phyloP scores from a whole-genome alignment of 345 rosid genomes.

The thale cress (Arabidopsis thaliana) region DNA sequence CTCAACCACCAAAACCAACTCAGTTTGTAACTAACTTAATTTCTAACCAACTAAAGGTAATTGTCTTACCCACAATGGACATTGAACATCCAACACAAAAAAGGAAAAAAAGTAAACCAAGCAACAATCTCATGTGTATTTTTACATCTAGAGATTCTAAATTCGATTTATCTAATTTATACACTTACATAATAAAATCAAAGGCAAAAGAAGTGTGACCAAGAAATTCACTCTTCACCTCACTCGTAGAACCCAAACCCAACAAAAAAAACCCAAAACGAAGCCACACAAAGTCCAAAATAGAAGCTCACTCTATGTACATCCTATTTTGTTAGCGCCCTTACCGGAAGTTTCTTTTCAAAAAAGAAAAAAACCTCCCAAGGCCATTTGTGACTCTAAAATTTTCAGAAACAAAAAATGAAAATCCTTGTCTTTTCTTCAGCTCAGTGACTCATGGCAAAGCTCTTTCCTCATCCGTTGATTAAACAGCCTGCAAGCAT shows the following conservation, averaged over 20 bases:
- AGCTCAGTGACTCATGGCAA: slow-evolving; percentile 53
- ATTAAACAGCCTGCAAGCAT: slow-evolving; percentile 87
- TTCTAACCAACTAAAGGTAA: slow-evolving; percentile 16
- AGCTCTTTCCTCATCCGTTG: slow-evolving; percentile 90
- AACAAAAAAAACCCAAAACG: background rate
- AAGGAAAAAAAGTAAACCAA: background rate
- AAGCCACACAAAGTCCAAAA: slow-evolving; percentile 36
- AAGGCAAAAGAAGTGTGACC: slow-evolving; percentile 31
- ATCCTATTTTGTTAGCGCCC: slow-evolving; percentile 39
- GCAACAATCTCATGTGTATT: slow-evolving; percentile 17
- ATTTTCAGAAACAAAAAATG: background rate
- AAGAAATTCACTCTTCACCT: slow-evolving; percentile 36
- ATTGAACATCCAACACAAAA: slow-evolving; percentile 5
- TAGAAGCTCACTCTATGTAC: slow-evolving; percentile 42
- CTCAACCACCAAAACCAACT: slow-evolving; percentile 34
- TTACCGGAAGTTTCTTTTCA: background rate
- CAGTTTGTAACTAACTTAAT: slow-evolving; percentile 15
- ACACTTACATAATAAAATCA: slow-evolving; percentile 40
- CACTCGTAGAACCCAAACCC: slow-evolving; percentile 31
- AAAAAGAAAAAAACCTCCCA: slow-evolving; percentile 5
- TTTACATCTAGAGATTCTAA: slow-evolving; percentile 11
- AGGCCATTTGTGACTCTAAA: slow-evolving; percentile 29
- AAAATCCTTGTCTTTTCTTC: slow-evolving; percentile 15
- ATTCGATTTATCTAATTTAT: slow-evolving; percentile 28
- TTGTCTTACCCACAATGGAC: slow-evolving; percentile 8